Evolutionary conservation across 192 early-diverging fungal species (phyloP).

Genomic region (Kickxella alabastrina): DNA sequence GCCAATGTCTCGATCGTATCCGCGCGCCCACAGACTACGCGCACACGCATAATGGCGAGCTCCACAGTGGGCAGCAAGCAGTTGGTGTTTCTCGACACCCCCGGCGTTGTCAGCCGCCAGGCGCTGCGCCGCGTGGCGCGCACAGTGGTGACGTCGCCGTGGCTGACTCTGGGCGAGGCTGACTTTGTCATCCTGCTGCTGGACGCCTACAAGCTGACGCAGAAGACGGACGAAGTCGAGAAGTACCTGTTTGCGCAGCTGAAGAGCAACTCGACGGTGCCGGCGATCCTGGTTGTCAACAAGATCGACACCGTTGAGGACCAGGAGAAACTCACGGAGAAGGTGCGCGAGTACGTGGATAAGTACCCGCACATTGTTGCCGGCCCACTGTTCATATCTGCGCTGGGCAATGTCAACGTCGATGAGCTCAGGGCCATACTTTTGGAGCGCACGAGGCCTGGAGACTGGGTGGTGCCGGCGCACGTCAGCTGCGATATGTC

Average conservation of each 20-base stretch:
- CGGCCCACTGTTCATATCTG: slow-evolving; percentile 39
- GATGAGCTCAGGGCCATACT: slow-evolving; percentile 27
- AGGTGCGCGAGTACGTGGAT: slow-evolving; percentile 11
- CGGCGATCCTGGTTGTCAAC: slow-evolving; percentile 41
- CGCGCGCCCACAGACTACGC: slow-evolving; percentile 66
- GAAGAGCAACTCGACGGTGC: background rate
- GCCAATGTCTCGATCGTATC: slow-evolving; percentile 63
- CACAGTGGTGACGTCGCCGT: slow-evolving; percentile 37
- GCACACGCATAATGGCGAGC: slow-evolving; percentile 60
- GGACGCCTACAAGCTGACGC: slow-evolving; percentile 36
- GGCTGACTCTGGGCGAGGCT: slow-evolving; percentile 40
- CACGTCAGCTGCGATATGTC: slow-evolving; percentile 36
- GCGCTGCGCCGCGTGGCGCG: slow-evolving; percentile 32
- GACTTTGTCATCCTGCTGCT: slow-evolving; percentile 23
- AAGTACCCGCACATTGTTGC: slow-evolving; percentile 16
- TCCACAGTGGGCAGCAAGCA: slow-evolving; percentile 58
- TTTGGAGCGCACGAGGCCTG: slow-evolving; percentile 17
- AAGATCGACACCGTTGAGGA: slow-evolving; percentile 38
- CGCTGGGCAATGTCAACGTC: slow-evolving; percentile 26
- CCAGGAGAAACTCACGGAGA: slow-evolving; percentile 11
- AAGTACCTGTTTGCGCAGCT: slow-evolving; percentile 30
- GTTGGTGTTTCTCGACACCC: slow-evolving; percentile 55
- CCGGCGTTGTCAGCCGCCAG: slow-evolving; percentile 40
- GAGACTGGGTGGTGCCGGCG: slow-evolving; percentile 33
- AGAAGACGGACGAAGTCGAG: slow-evolving; percentile 34